These are phyloP conservation scores for Trametes versicolor DNA, from an alignment of 1,284 basidiomycete species.

Conservation along the genomic window DNA sequence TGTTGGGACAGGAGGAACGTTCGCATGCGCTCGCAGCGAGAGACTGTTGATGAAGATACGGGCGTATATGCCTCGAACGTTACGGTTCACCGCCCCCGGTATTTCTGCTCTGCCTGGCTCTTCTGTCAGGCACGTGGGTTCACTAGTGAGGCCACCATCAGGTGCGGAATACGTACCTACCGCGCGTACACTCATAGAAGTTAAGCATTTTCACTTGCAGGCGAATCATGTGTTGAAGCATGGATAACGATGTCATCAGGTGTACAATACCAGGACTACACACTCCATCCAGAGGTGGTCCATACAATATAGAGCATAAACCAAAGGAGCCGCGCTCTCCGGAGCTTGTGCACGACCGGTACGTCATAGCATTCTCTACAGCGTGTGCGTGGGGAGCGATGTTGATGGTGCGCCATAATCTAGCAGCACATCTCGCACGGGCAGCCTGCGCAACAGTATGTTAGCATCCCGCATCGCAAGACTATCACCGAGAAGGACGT, in stretches of 20 bases:
- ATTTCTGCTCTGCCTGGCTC: background rate
- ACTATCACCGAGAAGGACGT: slow-evolving; percentile 33
- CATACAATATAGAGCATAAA: slow-evolving; percentile 13
- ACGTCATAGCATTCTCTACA: slow-evolving; percentile 3
- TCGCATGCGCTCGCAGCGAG: too few relatives aligned
- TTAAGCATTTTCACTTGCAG: background rate
- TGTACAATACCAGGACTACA: slow-evolving; percentile 13
- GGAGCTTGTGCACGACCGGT: slow-evolving; percentile 9
- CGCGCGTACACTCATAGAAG: background rate
- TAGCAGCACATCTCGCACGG: slow-evolving; percentile 56
- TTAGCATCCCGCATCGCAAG: background rate
- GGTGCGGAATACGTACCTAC: background rate
- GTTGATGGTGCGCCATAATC: slow-evolving; percentile 12
- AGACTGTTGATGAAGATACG: background rate
- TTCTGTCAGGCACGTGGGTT: background rate
- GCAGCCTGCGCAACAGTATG: slow-evolving; percentile 45
- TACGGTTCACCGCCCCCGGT: background rate
- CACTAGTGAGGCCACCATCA: background rate
- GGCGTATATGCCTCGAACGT: background rate
- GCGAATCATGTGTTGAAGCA: background rate
- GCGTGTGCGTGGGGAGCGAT: background rate
- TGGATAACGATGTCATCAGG: slow-evolving; percentile 13
- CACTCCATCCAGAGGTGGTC: slow-evolving; percentile 1
- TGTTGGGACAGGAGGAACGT: too few relatives aligned
- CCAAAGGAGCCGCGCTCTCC: background rate